Evolutionary conservation across 2,329 filamentous ascomycete genomes (phyloP).

Genomic region (Verruconis gallopava): DNA sequence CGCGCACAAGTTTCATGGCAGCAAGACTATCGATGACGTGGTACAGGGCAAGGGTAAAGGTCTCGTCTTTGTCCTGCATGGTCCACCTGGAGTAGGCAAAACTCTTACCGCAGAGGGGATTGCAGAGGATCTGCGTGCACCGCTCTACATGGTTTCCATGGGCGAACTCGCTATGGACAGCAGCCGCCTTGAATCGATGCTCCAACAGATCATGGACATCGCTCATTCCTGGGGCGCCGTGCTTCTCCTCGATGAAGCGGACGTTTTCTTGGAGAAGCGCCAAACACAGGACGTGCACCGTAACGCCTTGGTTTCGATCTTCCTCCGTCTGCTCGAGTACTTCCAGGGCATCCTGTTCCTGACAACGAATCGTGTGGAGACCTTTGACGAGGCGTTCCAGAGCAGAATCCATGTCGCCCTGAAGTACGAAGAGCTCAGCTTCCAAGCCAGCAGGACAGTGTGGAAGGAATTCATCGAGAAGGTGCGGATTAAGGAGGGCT

Average conservation of each 20-base stretch:
- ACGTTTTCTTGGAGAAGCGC: slow-evolving; percentile 55
- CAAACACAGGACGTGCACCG: slow-evolving; percentile 73
- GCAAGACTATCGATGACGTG: slow-evolving; percentile 67
- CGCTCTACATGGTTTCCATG: slow-evolving; percentile 70
- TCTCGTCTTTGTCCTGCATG: slow-evolving; percentile 69
- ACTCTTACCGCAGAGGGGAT: slow-evolving; percentile 81
- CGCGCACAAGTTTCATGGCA: slow-evolving; percentile 69
- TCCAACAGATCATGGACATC: slow-evolving; percentile 76
- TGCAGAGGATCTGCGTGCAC: slow-evolving; percentile 67
- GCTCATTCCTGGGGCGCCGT: slow-evolving; percentile 80
- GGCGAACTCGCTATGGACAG: slow-evolving; percentile 74
- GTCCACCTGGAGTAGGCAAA: slow-evolving; percentile 78
- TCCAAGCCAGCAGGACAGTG: slow-evolving; percentile 61
- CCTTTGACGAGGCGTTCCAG: slow-evolving; percentile 85
- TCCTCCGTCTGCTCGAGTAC: slow-evolving; percentile 76
- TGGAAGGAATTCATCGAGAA: slow-evolving; percentile 75
- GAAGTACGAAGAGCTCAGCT: slow-evolving; percentile 61
- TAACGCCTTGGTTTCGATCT: slow-evolving; percentile 77
- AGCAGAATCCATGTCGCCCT: slow-evolving; percentile 77
- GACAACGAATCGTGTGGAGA: slow-evolving; percentile 77
- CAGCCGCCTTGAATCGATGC: slow-evolving; percentile 56
- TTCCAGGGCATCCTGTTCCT: slow-evolving; percentile 85
- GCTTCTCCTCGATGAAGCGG: slow-evolving; percentile 65
- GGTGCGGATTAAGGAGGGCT: slow-evolving; percentile 48
- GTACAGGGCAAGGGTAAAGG: slow-evolving; percentile 70